Percentiles rank a stretch among this genome's conserved stretches.
These are phyloP conservation scores for Wickerhamiella bombiphila DNA, from an alignment of 805 yeast genomes.

Conservation along the genomic window DNA sequence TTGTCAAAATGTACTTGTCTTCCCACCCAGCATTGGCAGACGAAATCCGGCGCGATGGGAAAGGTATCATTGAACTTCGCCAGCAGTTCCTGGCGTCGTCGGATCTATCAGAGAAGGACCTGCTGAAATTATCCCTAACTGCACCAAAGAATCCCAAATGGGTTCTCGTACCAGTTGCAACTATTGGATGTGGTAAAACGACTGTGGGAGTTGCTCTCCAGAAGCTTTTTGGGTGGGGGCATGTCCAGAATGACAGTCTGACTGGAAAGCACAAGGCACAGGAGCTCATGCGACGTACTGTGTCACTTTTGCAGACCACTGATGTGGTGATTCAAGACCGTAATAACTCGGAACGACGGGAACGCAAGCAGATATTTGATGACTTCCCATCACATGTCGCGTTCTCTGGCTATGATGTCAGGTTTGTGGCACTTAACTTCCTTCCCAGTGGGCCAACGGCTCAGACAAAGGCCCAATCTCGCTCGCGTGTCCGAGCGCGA, in stretches of 20 bases:
- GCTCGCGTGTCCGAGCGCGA: conserved; percentile 43
- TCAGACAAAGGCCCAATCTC: conserved; percentile 38
- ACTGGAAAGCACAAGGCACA: conserved; percentile 20
- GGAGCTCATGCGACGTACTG: conserved; percentile 12
- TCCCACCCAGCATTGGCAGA: conserved; percentile 33
- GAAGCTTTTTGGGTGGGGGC: conserved; percentile 48
- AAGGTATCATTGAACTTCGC: conserved; percentile 63
- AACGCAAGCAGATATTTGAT: conserved; percentile 51
- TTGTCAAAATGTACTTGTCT: conserved; percentile 42
- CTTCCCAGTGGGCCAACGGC: conserved; percentile 28
- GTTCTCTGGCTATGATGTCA: conserved; percentile 31
- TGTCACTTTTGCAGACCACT: conserved; percentile 24
- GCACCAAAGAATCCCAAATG: conserved; percentile 30
- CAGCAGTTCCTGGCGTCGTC: conserved; percentile 41
- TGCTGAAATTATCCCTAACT: conserved; percentile 27
- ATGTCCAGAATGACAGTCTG: conserved; percentile 71
- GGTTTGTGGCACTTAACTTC: conserved; percentile 58
- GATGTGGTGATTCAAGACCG: conserved; percentile 61
- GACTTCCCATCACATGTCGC: conserved; percentile 35
- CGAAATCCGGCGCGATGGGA: conserved; percentile 28
- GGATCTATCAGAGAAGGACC: conserved; percentile 46
- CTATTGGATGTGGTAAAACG: conserved; percentile 92
- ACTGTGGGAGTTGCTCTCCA: conserved; percentile 53
- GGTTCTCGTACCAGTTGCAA: conserved; percentile 68
- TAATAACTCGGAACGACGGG: conserved; percentile 62